Conservation (phyloP, 768 basidiomycete genomes). For the Amyloporia xantha region DNA sequence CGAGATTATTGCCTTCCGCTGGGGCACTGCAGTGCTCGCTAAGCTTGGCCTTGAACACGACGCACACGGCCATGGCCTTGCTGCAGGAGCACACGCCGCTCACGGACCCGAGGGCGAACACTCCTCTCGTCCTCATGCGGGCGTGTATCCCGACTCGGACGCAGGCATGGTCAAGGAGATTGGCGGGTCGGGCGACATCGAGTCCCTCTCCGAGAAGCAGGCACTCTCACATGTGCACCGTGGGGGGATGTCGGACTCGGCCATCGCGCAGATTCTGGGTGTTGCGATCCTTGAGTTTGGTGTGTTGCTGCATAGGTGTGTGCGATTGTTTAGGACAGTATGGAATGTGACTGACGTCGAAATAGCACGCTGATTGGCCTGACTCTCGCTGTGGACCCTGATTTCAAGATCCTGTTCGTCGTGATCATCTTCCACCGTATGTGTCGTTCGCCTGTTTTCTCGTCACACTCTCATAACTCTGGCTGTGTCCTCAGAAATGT, state of each 20-base stretch:
- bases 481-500: constrained; percentile 57
- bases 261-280: constrained; percentile 71
- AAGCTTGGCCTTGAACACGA: constrained; percentile 60
- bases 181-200: constrained; percentile 2
- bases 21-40: constrained; percentile 69
- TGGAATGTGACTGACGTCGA: no score
- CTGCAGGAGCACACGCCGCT: constrained; percentile 43
- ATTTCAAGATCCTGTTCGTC: constrained; percentile 82
- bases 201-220: constrained; percentile 10
- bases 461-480: background rate
- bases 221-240: background rate
- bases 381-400: constrained; percentile 80
- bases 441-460: constrained; percentile 24
- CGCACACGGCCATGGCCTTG: constrained; percentile 57
- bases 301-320: constrained; percentile 74
- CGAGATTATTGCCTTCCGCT: constrained; percentile 82
- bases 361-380: constrained; percentile 79
- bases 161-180: constrained; percentile 4
- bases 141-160: background rate
- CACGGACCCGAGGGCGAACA: constrained; percentile 57
- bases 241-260: constrained; percentile 28
- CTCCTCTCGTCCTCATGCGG: background rate
- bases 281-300: constrained; percentile 93
- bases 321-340: no score
- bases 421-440: constrained; percentile 90